Base-by-base conservation (phyloP, 306 rosid species). In the Macrotyloma uniflorum region DNA sequence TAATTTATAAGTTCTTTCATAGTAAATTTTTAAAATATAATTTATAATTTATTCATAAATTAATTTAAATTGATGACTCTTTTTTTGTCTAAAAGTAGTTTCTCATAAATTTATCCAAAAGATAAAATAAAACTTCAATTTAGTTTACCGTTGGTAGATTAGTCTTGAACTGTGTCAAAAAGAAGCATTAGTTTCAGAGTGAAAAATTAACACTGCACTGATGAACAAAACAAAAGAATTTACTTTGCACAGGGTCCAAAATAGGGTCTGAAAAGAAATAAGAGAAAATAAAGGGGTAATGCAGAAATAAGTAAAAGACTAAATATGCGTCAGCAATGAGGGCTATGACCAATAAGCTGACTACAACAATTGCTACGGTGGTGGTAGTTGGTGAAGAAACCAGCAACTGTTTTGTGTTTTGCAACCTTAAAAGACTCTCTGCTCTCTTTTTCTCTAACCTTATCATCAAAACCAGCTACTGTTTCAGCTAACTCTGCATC, bases 181-280 rank as follows among this genome's bases (percentile, higher is more conserved):
- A 6, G 22, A 6, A 14, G 23, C 43, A 15, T 32, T 2, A 1
- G 23, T 61, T 61, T 58, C 65, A 58, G 36, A 13, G 38, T 2
- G 2, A 26, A 58, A 14, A 58, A 13, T 5, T 12, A 5, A 58
- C 65, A 26, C 38, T 32, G 42, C 49, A n/a, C n/a, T n/a, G n/a
- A n/a, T n/a, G n/a, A n/a, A n/a, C n/a, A n/a, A n/a, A 26, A 7
- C 22, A 5, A 0, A 20, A 2, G 15, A 61, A 61, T 28, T 18
- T 5, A 16, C 35, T 12, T 1, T 11, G 5, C 19, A 12, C 26
- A 61, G 12, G 26, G 1, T 62, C 68, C 45, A 33, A 57, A 15
- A 9, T 15, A 15, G 23, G 67, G 67, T 11, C 22, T 16, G 40
- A 63, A 77, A 77, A 78, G 28, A 26, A 26, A 26, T 76, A 66